A percentile compares a stretch with the other conserved stretches of the same genome.
These are phyloP conservation scores for Daucus carota DNA, from an alignment of 129 eudicot species.

Conservation along the genomic window DH1_v3.0 NC_030388.2:22513501-22514000, in stretches of 20 bases:
- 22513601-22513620: constrained; percentile 36
- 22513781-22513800: neutral
- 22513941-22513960: neutral
- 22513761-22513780: constrained; percentile 13
- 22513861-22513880: neutral
- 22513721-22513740: constrained; percentile 30
- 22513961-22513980: neutral
- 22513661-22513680: constrained; percentile 39
- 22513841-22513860: neutral
- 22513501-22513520: constrained; percentile 64
- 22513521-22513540: constrained; percentile 57
- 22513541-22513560: constrained; percentile 47
- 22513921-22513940: neutral
- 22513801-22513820: neutral
- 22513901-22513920: neutral
- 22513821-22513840: neutral
- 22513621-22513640: constrained; percentile 35
- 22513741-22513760: constrained; percentile 27
- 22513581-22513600: constrained; percentile 34
- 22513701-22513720: constrained; percentile 23
- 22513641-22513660: constrained; percentile 34
- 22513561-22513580: constrained; percentile 51
- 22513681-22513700: constrained; percentile 24
- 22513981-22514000: neutral
- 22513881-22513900: neutral